Base-by-base conservation (phyloP, 441 rosid genomes). In the Erodium trifolium region DNA sequence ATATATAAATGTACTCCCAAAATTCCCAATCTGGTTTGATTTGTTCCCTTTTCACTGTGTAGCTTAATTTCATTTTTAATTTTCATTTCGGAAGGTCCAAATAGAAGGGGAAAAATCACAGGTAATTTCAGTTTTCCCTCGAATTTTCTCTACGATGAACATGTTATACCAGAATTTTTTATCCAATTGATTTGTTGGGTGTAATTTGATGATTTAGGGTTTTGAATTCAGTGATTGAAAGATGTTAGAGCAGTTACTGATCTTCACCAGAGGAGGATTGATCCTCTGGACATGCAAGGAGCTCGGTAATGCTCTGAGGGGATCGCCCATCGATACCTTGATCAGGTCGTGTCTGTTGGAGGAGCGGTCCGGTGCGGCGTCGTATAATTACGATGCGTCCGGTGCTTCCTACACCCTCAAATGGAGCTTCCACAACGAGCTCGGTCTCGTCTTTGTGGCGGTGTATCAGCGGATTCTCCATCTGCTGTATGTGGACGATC, bases 201-300 rank as follows among this genome's bases (percentile, higher is more conserved):
- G 55, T 2, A 4, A 49, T 9, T 49, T 49, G 55, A 49, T 2
- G 55, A 49, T 45, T 0, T 45, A 45, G 51, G 51, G 51, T 45
- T 45, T 45, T 45, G 51, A 45, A 45, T 45, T 11, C 8, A 47
- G 53, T 12, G n/a, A 49, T 49, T 13, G 57, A 60, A 77, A 67
- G 81, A 93, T 93, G 99, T 81, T 93, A 78, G 99, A 93, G 78
- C 99, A 93, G 80, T 82, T 93, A 68, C 74, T 93, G 67, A 93
- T 93, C 63, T 93, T 93, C 73, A 93, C 99, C 0, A 77, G 95
- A 70, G 99, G 99, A 73, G 99, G 99, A 18, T 77, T 93, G 79
- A 91, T 93, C 85, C 91, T 93, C 18, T 93, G 97, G 99, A 91
- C 99, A 19, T 93, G 93, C 71, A 93, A 91, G 70, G 97, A 93